Conservation (phyloP, 306 rosid genomes). For the Carpinus fangiana region DNA sequence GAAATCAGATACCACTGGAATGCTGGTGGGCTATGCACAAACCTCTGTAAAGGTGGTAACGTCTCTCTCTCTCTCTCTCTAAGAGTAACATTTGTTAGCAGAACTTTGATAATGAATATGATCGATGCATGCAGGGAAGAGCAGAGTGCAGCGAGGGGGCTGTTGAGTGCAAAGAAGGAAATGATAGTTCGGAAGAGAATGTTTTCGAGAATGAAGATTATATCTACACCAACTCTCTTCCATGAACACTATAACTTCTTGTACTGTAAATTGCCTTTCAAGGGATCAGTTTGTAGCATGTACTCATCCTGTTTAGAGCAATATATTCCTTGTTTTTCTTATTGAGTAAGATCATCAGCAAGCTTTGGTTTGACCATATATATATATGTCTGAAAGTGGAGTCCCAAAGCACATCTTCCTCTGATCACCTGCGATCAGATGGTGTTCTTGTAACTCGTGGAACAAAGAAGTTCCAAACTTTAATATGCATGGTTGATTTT, state of each 20-base stretch:
- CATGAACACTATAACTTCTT: constrained; percentile 27
- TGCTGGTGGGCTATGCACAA: constrained; percentile 30
- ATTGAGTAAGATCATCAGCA: too few species aligned
- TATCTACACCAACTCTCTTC: constrained; percentile 63
- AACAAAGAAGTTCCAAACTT: not conserved
- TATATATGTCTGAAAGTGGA: too few species aligned
- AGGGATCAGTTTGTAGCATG: not conserved
- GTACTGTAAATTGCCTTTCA: not conserved
- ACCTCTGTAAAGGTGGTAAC: constrained; percentile 33
- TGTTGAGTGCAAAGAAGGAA: constrained; percentile 42
- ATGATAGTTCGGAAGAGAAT: constrained; percentile 32
- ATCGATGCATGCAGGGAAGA: constrained; percentile 36
- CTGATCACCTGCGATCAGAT: too few species aligned
- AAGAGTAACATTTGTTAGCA: not conserved
- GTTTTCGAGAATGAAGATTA: constrained; percentile 61
- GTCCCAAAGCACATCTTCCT: too few species aligned
- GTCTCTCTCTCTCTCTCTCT: constrained; percentile 18
- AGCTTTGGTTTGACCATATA: too few species aligned
- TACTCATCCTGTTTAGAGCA: not conserved
- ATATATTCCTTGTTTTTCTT: too few species aligned
- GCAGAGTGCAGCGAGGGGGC: constrained; percentile 33
- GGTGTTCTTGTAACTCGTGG: not conserved
- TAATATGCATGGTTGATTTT: not conserved
- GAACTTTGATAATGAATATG: not conserved
- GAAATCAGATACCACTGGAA: constrained; percentile 28